Evolutionary conservation across 2,329 filamentous ascomycete species (phyloP).

Genomic region (Daldinia sp.): DNA sequence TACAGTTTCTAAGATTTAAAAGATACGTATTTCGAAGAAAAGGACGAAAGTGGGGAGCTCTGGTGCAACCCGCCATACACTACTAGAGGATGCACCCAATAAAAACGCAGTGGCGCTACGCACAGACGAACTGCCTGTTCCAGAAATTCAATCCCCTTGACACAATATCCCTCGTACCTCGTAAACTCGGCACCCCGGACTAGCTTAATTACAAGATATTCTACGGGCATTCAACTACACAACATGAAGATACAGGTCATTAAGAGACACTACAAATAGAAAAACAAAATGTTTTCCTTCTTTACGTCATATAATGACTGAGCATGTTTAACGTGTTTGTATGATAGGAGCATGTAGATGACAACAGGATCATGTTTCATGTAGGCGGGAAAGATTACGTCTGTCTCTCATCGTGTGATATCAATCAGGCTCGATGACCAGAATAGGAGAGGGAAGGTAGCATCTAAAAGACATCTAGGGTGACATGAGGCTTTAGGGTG

Average conservation of each 20-base stretch:
- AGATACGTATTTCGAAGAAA: no score
- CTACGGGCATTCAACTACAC: background rate
- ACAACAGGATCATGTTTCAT: slow-evolving; percentile 12
- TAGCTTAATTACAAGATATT: slow-evolving; percentile 25
- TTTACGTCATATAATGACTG: background rate
- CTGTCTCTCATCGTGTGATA: slow-evolving; percentile 10
- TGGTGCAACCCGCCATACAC: no score
- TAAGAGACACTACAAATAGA: background rate
- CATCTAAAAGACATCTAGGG: slow-evolving; percentile 28
- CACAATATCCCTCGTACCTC: no score
- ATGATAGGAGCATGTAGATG: background rate
- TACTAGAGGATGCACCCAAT: no score
- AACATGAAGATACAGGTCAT: background rate
- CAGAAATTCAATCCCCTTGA: no score
- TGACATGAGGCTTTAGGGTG: slow-evolving; percentile 36
- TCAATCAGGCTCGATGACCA: background rate
- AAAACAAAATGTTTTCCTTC: background rate
- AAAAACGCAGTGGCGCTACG: no score
- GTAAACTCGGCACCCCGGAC: no score
- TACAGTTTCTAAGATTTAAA: no score
- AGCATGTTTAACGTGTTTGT: background rate
- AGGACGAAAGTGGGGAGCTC: no score
- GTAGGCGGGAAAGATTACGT: background rate
- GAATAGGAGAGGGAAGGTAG: background rate
- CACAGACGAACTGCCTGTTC: no score